Percentiles rank a stretch among this genome's conserved stretches.
Evolutionary conservation across 129 eudicot species (phyloP).

Genomic region (Centrapalus pauciflorus): DNA sequence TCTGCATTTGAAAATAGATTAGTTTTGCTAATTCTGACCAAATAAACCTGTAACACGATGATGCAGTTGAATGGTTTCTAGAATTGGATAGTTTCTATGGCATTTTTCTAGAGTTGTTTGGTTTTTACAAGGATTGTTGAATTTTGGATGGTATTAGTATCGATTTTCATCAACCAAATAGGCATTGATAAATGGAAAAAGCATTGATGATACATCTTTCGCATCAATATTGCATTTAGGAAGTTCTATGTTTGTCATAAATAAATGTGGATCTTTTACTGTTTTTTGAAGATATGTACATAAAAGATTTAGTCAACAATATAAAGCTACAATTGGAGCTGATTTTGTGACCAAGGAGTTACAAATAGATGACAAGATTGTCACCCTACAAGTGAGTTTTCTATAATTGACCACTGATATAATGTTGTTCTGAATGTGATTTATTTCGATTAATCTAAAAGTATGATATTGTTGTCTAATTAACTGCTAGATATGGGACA

Average conservation of each 20-base stretch:
- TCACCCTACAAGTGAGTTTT: slow-evolving; percentile 62
- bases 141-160: too few relatives aligned
- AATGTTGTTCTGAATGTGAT: not conserved
- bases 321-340: slow-evolving; percentile 91
- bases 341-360: slow-evolving; percentile 92
- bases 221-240: not conserved
- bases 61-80: too few relatives aligned
- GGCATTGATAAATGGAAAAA: not conserved
- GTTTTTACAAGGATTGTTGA: too few relatives aligned
- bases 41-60: too few relatives aligned
- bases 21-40: too few relatives aligned
- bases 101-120: too few relatives aligned
- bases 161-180: too few relatives aligned
- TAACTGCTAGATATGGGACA: slow-evolving; percentile 72
- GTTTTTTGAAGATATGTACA: slow-evolving; percentile 63
- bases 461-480: not conserved
- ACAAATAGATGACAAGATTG: slow-evolving; percentile 75
- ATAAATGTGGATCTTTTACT: slow-evolving; percentile 21
- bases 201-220: not conserved
- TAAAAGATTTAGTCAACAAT: slow-evolving; percentile 82
- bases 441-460: not conserved
- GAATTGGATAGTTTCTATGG: too few relatives aligned
- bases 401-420: not conserved
- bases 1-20: too few relatives aligned
- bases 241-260: not conserved